Conservation (phyloP, 768 basidiomycete genomes). For the Coprinellus micaceus region DNA sequence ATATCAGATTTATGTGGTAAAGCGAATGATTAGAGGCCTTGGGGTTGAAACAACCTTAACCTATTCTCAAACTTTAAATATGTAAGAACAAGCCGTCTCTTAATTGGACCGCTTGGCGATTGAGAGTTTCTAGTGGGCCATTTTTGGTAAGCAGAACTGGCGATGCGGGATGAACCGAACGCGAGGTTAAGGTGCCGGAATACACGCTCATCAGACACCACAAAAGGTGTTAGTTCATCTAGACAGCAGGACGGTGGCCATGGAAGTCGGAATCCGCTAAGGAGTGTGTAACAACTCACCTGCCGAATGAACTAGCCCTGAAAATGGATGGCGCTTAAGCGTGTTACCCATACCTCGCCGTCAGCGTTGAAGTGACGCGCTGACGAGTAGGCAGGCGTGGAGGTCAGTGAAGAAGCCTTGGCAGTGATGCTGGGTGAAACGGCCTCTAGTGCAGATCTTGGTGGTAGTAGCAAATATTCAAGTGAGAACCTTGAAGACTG, state of each 20-base stretch:
- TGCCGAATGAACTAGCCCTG: constrained; percentile 89
- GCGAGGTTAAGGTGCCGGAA: constrained; percentile 75
- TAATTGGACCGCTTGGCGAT: constrained; percentile 78
- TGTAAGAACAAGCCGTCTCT: constrained; percentile 82
- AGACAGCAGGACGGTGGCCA: constrained; percentile 87
- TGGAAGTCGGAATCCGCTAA: constrained; percentile 84
- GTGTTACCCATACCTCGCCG: constrained; percentile 82
- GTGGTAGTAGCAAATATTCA: constrained; percentile 88
- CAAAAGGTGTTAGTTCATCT: constrained; percentile 83
- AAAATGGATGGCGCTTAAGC: constrained; percentile 90
- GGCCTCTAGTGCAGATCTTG: constrained; percentile 84
- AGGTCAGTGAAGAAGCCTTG: constrained; percentile 77
- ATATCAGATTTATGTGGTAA: constrained; percentile 64
- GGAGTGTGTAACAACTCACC: constrained; percentile 88
- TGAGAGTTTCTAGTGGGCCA: constrained; percentile 79
- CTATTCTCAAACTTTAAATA: constrained; percentile 81
- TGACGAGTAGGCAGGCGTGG: constrained; percentile 74
- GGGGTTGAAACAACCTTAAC: constrained; percentile 87
- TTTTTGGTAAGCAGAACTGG: constrained; percentile 73
- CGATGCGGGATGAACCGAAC: constrained; percentile 70
- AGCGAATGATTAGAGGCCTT: constrained; percentile 92
- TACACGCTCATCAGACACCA: constrained; percentile 84
- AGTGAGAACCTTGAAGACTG: constrained; percentile 84
- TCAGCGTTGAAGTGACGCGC: constrained; percentile 67
- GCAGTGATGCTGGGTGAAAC: constrained; percentile 58